Evolutionary conservation across 371 early-diverging fungal genomes (phyloP), one percentile per base, ranked within the genome.

Genomic region (Rhizopus delemar): DNA sequence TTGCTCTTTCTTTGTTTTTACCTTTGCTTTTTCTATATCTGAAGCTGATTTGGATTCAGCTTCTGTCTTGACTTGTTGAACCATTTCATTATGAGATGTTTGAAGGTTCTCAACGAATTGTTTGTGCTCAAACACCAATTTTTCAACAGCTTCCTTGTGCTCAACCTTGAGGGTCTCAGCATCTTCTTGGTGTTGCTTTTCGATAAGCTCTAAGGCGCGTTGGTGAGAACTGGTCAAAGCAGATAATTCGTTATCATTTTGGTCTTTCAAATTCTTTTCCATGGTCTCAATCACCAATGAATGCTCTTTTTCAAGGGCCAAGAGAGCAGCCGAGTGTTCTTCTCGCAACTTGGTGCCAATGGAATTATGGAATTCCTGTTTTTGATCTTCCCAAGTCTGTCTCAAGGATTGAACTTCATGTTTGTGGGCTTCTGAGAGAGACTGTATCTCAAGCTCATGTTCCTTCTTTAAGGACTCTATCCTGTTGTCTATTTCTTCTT

Each of bases 41-140:
- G 46, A 55, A 41, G 51, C 39, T 33, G 67, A 48, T 51, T 48
- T 60, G 51, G 61, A 61, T 64, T 57, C 60, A 54, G 15, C 53
- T 8, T 51, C 53, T 31, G 51, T 29, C 13, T 66, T 29, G 28
- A 58, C 5, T n/a, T 57, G 49, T 43, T 64, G 45, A 13, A 77
- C 15, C 3, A 61, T 38, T 22, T 58, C 57, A 31, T 59, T 11
- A 34, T 77, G 73, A 35, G 67, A 56, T 8, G 50, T 43, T 39
- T 77, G 63, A 15, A 77, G 46, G 9, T 63, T 59, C 22, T 68
- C 69, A 56, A 74, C 52, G 1, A 61, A 66, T 22, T 63, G 60
- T 41, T 62, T 48, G 49, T 77, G 70, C 2, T 57, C 61, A 15
- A 60, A 12, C 11, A 45, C 51, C 8, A 77, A 51, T 16, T 68